Percentiles rank a stretch among this genome's conserved stretches.
phyloP scores from a whole-genome alignment of 2,329 filamentous ascomycete genomes.

The Xylariaceae sp. region DNA sequence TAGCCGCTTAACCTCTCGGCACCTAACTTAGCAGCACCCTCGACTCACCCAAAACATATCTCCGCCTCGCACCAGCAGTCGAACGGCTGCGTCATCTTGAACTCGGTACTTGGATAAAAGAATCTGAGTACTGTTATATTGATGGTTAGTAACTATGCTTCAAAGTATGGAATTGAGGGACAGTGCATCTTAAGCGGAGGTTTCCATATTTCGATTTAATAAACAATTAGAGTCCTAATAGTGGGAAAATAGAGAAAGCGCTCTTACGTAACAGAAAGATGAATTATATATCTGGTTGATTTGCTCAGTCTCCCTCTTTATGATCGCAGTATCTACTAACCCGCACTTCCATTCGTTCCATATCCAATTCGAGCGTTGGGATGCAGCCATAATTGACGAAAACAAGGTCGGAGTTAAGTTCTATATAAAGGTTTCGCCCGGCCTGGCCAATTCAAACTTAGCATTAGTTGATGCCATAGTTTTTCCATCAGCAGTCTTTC shows the following conservation, averaged over 20 bases:
- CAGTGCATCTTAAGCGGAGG: not conserved
- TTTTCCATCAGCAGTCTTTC: not conserved
- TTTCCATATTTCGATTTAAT: not conserved
- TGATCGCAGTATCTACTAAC: slow-evolving; percentile 10
- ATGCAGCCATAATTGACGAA: slow-evolving; percentile 22
- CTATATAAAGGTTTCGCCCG: slow-evolving; percentile 10
- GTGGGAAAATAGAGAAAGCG: not conserved
- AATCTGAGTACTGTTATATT: slow-evolving; percentile 4
- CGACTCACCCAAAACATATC: slow-evolving; percentile 13
- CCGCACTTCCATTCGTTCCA: slow-evolving; percentile 19
- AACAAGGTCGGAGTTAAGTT: slow-evolving; percentile 23
- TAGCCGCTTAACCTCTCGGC: slow-evolving; percentile 4
- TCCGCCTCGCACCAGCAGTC: slow-evolving; percentile 18
- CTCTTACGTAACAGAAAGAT: not conserved
- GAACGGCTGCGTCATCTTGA: slow-evolving; percentile 17
- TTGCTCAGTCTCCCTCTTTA: slow-evolving; percentile 12
- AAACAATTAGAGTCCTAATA: not conserved
- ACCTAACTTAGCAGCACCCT: slow-evolving; percentile 11
- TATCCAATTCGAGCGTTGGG: slow-evolving; percentile 22
- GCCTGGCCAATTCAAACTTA: slow-evolving; percentile 2
- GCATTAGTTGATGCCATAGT: not conserved
- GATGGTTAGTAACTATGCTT: not conserved
- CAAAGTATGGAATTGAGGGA: not conserved
- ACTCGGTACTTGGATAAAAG: slow-evolving; percentile 22
- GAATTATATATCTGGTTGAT: not conserved